Base-by-base conservation (phyloP, 2,329 filamentous ascomycete species). In the Canariomyces notabilis region DNA sequence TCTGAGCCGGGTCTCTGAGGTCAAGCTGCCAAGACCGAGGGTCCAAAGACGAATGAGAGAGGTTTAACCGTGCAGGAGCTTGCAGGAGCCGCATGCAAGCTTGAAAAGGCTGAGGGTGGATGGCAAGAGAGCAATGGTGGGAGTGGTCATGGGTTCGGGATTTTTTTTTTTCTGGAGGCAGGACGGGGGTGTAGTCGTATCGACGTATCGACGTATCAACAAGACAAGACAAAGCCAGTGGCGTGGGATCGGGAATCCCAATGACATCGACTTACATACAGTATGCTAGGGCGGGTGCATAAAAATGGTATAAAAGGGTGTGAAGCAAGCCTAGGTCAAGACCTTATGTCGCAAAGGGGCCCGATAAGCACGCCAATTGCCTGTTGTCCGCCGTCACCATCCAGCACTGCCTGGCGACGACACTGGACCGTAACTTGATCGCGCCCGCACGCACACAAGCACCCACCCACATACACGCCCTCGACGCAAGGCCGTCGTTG, bases 21-120 rank as follows among this genome's bases (percentile, higher is more conserved):
- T 51, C 46, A 37, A 35, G 41, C 35, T 36, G 50, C 50, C 48
- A 50, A 51, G 50, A 44, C 21, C 32, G 21, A 38, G 26, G 37
- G 22, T n/a, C 31, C 41, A 39, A 39, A n/a, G n/a, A n/a, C n/a
- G n/a, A n/a, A 46, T 42, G 47, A 42, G 23, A 42, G 52, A 26
- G 42, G 50, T 32, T 31, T 45, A 36, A 39, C 35, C 38, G 42
- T 49, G 43, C 53, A 53, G 53, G 50, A 51, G 37, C 51, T 44
- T 58, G 57, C 57, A 59, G 52, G 51, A 58, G 55, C 54, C 55
- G 54, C 55, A 58, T 58, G 57, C 56, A 59, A 32, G 47, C 43
- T 46, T 36, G 43, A 48, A 41, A 33, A 34, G 46, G 9, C 40
- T 34, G 12, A 26, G 34, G 38, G 15, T 20, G 34, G 44, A 32